Base-by-base conservation (phyloP, 306 rosid species). In the Alnus glutinosa region DNA sequence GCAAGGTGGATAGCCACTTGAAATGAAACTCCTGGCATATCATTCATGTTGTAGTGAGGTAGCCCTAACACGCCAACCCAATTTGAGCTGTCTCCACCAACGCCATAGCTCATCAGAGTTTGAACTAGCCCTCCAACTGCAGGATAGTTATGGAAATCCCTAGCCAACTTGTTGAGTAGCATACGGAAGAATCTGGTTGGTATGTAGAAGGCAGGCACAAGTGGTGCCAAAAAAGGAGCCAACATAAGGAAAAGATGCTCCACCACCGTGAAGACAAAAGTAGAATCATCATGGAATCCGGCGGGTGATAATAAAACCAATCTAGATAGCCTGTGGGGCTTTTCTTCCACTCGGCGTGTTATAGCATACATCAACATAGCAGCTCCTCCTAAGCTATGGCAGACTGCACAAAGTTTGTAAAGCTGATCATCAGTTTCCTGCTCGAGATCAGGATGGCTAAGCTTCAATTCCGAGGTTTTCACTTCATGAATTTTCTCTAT, bases 311-410 rank as follows among this genome's bases (percentile, higher is more conserved):
- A 71, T 71, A 94, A 80, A 83, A 94, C 67, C 86, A 94, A 66
- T 85, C 97, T 90, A 7, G 98, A 94, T 66, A 94, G 89, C 75
- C 98, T 86, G 63, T 94, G 98, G 19, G 93, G 91, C 87, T 89
- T 94, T 80, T 85, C 94, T 83, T 86, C 86, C 62, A 87, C 79
- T 82, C 88, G 84, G 44, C 82, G 87, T 4, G 95, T 92, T 71
- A 94, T 42, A 79, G 87, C 80, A 69, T 94, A 90, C 88, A 94
- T 94, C 55, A 92, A 48, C 68, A 87, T 85, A 61, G 89, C 98
- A 37, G 97, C 97, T 76, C 98, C 98, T 79, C 97, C 98, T 87
- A 94, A 86, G 83, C 98, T 94, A 83, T 94, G 97, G 82, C 88
- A 79, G 72, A 92, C 78, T 57, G 93, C 93, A 78, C 97, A 92